Evolutionary conservation across 2,329 filamentous ascomycete genomes (phyloP).

Genomic region (Alternaria burnsii): DNA sequence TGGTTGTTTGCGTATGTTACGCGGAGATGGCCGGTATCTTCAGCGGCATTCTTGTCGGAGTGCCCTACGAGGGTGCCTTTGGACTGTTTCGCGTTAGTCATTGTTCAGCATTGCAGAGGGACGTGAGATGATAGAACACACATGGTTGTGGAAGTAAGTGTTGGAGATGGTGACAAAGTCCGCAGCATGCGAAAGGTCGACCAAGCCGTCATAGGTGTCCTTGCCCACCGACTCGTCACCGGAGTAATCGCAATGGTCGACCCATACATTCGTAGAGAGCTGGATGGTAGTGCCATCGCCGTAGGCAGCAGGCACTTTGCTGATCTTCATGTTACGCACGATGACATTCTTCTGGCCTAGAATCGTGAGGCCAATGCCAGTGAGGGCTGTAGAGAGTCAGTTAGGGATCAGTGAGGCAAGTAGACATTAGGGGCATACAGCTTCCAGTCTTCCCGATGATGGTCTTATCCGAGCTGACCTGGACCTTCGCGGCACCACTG

Average conservation of each 20-base stretch:
- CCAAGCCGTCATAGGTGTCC: conserved; percentile 47
- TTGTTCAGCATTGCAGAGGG: background rate
- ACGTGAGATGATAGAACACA: background rate
- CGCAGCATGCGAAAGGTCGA: conserved; percentile 69
- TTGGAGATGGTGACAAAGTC: conserved; percentile 67
- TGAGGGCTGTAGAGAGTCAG: conserved; percentile 49
- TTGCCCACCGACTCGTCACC: conserved; percentile 49
- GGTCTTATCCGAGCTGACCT: conserved; percentile 32
- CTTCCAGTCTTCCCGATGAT: conserved; percentile 52
- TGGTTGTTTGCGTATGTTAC: conserved; percentile 73
- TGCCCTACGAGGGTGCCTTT: conserved; percentile 68
- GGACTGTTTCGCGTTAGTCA: conserved; percentile 29
- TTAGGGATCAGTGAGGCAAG: conserved; percentile 16
- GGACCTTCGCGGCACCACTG: conserved; percentile 35
- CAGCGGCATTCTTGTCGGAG: conserved; percentile 62
- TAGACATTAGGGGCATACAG: conserved; percentile 37
- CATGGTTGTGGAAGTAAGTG: conserved; percentile 62
- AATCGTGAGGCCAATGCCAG: conserved; percentile 62
- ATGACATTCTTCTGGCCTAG: conserved; percentile 66
- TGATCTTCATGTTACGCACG: conserved; percentile 67
- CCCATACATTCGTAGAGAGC: conserved; percentile 63
- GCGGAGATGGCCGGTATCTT: conserved; percentile 67
- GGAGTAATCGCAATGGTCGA: conserved; percentile 72
- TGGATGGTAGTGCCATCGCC: conserved; percentile 69
- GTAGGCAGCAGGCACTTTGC: conserved; percentile 63